A percentile compares a stretch with the other conserved stretches of the same genome.
Evolutionary conservation across 345 rosid species (phyloP).

Genomic region (Crucihimalaya himalaica): DNA sequence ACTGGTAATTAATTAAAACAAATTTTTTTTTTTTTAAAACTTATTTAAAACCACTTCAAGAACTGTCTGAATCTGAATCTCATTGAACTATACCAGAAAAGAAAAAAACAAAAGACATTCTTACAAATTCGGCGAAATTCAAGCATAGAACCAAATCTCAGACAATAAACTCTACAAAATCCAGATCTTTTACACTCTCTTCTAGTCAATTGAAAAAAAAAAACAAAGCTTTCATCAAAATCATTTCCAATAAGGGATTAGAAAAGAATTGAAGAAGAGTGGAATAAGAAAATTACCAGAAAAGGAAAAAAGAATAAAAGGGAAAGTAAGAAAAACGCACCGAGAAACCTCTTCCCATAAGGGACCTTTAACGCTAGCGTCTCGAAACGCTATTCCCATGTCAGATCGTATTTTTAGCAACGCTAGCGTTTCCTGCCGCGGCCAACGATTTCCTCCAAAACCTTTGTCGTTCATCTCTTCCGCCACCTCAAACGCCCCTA

Average conservation of each 20-base stretch:
- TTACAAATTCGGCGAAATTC: background rate
- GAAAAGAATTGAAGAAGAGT: background rate
- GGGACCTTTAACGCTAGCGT: slow-evolving; percentile 66
- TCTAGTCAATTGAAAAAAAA: background rate
- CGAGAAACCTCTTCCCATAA: slow-evolving; percentile 93
- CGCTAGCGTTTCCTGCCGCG: slow-evolving; percentile 75
- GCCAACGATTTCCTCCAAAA: slow-evolving; percentile 72
- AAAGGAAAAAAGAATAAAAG: background rate
- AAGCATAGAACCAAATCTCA: slow-evolving; percentile 10
- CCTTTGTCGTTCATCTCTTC: slow-evolving; percentile 48
- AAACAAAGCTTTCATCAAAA: slow-evolving; percentile 4
- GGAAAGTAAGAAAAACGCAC: slow-evolving; percentile 44
- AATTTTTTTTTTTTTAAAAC: too few relatives aligned
- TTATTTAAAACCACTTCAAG: slow-evolving; percentile 19
- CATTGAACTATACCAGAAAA: background rate
- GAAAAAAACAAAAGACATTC: background rate
- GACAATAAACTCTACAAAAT: background rate
- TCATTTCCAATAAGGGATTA: background rate
- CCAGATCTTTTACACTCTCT: slow-evolving; percentile 28
- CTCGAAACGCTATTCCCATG: slow-evolving; percentile 77
- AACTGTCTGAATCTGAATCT: slow-evolving; percentile 41
- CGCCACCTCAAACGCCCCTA: slow-evolving; percentile 38
- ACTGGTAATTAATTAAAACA: slow-evolving; percentile 15
- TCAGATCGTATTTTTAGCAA: slow-evolving; percentile 81
- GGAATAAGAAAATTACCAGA: background rate